These are phyloP conservation scores for Phytopythium kandeliae DNA, from an alignment of 352 stramenopile genomes.

Conservation along the genomic window DNA sequence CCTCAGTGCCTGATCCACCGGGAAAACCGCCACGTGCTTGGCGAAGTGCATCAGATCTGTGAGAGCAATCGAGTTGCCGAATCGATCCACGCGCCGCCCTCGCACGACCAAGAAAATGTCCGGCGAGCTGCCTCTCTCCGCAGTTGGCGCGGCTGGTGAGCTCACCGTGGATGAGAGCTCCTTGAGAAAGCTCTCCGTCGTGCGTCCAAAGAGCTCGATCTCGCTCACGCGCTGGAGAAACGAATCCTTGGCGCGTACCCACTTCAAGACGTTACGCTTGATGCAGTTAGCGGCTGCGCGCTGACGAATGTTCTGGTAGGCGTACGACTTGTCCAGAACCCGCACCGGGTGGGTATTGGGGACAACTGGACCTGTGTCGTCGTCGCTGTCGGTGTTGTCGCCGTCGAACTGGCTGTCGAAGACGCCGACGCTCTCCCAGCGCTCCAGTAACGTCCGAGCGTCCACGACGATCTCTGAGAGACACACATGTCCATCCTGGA, in stretches of 20 bases:
- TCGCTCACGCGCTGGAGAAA: slow-evolving; percentile 56
- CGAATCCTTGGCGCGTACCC: slow-evolving; percentile 39
- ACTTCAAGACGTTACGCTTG: slow-evolving; percentile 50
- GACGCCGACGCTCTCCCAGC: slow-evolving; percentile 43
- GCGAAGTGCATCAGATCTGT: slow-evolving; percentile 55
- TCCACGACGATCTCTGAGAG: slow-evolving; percentile 49
- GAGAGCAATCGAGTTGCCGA: slow-evolving; percentile 41
- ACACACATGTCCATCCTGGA: slow-evolving; percentile 52
- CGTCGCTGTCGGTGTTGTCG: slow-evolving; percentile 15
- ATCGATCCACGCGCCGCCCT: slow-evolving; percentile 10
- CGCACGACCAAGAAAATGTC: slow-evolving; percentile 45
- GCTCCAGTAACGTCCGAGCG: slow-evolving; percentile 35
- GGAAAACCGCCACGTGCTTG: slow-evolving; percentile 62
- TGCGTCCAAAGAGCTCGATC: slow-evolving; percentile 56
- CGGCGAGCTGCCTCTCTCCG: slow-evolving; percentile 4
- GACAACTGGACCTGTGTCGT: too few species aligned
- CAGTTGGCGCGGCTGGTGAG: slow-evolving; percentile 6
- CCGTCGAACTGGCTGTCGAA: slow-evolving; percentile 48
- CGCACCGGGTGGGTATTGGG: not conserved
- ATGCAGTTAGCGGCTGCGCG: slow-evolving; percentile 51
- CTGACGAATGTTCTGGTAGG: slow-evolving; percentile 50
- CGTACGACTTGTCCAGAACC: slow-evolving; percentile 31
- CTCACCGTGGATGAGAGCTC: slow-evolving; percentile 25
- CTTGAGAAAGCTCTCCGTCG: slow-evolving; percentile 41
- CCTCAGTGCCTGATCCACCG: slow-evolving; percentile 57